Conservation (phyloP, 2,329 filamentous ascomycete species). For the Thielaviopsis punctulata region DNA sequence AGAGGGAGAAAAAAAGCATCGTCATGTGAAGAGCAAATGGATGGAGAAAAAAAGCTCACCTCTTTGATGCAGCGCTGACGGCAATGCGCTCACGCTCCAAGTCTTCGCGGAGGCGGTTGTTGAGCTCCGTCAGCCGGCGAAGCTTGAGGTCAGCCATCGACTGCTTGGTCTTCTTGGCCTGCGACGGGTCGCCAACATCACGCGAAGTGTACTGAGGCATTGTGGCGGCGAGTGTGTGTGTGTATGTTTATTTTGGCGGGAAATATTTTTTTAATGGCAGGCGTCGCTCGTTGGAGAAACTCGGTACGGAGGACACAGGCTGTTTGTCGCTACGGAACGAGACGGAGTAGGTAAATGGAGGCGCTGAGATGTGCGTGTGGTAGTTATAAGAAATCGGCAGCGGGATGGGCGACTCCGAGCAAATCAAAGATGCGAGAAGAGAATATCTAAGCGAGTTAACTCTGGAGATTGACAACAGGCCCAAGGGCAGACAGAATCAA, state of each 20-base stretch:
- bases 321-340: neutral
- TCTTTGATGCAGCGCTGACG: constrained; percentile 81
- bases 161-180: constrained; percentile 86
- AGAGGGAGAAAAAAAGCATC: neutral
- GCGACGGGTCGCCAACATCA: constrained; percentile 48
- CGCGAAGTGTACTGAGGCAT: constrained; percentile 53
- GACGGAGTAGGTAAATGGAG: neutral
- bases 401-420: neutral
- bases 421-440: neutral
- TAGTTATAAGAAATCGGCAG: neutral
- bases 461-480: neutral
- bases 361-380: neutral
- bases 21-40: neutral
- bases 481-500: neutral
- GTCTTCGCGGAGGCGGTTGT: constrained; percentile 88
- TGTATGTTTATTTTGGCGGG: neutral
- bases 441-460: neutral
- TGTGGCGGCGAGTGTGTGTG: constrained; percentile 20
- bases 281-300: neutral
- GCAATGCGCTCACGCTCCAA: constrained; percentile 89
- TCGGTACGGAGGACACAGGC: neutral
- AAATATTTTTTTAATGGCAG: neutral
- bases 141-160: constrained; percentile 98
- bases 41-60: no score
- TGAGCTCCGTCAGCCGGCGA: constrained; percentile 87